Base-by-base conservation (phyloP, 2,329 filamentous ascomycete species). In the Calonectria hawksworthii region DNA sequence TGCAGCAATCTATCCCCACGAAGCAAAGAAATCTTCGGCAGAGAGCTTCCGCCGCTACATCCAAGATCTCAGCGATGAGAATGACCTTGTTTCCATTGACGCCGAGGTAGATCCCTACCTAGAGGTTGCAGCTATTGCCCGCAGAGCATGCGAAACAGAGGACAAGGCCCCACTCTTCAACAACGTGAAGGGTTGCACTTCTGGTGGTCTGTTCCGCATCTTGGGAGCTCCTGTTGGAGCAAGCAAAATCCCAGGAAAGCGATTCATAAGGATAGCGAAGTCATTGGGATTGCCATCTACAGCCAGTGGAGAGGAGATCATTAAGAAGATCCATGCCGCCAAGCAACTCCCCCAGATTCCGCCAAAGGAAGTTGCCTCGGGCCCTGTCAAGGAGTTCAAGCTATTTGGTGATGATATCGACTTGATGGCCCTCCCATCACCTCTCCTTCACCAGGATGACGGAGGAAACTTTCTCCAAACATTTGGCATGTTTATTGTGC, bases 401-500 rank as follows among this genome's bases (percentile, higher is more conserved):
- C 52, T 77, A 1, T 50, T 66, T 7, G 50, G 69, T 1, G 41
- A 72, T 10, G 30, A 75, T 2, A 52, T 75, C 34, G 73, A 75
- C 18, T 82, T 90, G 0, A 84, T 80, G 0, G 79, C 77, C 16
- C 80, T 89, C 0, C 87, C 88, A 0, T 83, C 82, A 0, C 88
- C 88, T 0, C 66, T 85, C 5, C 80, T 90, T 0, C 86, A 90
- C 78, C 70, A 86, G 73, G 77, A 80, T 0, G 88, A 90, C 68
- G 88, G 88, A 0, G 88, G 89, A 0, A 87, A 87, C 67, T 90
- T 89, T 72, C 80, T 90, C n/a, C 88, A 89, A 72, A 90, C 88
- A 0, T 88, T 86, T 59, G 89, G 89, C 3, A 87, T 90, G 80
- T 84, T 89, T 70, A 79, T 89, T 14, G 78, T 90, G 0, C 85